Conservation (phyloP, 306 rosid species). For the Parietaria judaica region DNA sequence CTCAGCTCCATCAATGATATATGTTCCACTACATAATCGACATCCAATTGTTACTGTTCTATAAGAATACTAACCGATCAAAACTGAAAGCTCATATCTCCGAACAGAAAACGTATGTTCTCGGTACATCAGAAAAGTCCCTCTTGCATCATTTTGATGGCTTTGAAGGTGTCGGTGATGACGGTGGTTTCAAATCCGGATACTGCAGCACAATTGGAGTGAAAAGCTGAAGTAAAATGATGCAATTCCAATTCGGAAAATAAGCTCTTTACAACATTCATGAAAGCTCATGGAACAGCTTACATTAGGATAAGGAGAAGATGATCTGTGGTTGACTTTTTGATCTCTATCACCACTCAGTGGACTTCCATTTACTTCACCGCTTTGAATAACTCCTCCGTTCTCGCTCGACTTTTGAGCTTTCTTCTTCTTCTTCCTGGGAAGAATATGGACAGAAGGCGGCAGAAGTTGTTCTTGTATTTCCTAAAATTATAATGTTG, state of each 20-base stretch:
- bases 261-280: not conserved
- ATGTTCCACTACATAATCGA: too few species aligned
- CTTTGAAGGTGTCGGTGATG: slow-evolving; percentile 69
- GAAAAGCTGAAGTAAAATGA: not conserved
- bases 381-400: slow-evolving; percentile 41
- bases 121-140: slow-evolving; percentile 6
- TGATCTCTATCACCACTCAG: slow-evolving; percentile 16
- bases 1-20: too few species aligned
- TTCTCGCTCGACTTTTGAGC: slow-evolving; percentile 28
- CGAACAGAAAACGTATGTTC: slow-evolving; percentile 6
- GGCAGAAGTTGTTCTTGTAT: slow-evolving; percentile 77
- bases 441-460: slow-evolving; percentile 55
- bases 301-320: slow-evolving; percentile 68
- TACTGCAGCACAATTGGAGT: slow-evolving; percentile 34
- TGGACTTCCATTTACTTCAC: slow-evolving; percentile 33
- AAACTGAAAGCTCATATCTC: slow-evolving; percentile 7
- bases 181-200: slow-evolving; percentile 79
- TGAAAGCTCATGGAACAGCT: slow-evolving; percentile 16
- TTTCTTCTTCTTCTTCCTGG: slow-evolving; percentile 52
- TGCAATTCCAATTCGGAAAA: not conserved
- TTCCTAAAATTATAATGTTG: slow-evolving; percentile 30
- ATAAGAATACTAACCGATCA: not conserved
- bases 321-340: slow-evolving; percentile 31
- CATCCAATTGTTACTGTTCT: too few species aligned
- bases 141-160: slow-evolving; percentile 31